Evolutionary conservation across 2,329 filamentous ascomycete genomes (phyloP), one percentile per base, ranked within the genome.

Genomic region (Exophiala sideris): DNA sequence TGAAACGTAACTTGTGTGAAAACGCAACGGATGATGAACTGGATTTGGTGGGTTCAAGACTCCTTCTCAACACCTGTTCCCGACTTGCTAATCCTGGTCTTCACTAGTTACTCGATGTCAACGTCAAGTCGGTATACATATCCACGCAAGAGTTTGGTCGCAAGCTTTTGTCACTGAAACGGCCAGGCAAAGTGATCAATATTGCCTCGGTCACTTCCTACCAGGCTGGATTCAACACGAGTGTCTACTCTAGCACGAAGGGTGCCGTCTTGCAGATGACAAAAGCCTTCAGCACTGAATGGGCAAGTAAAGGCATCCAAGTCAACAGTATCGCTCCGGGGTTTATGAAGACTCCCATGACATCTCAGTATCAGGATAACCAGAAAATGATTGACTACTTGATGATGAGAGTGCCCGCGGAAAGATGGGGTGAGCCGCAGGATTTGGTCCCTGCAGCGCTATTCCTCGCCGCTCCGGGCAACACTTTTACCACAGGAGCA

Each of bases 221-320:
- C 24, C 45, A 51, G 21, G 53, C 48, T 18, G 53, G 53, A 1
- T 52, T 52, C 40, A 51, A 51, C 33, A 64, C 60, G 10, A 62
- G 59, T 39, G 54, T 52, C 35, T 61, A 65, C 46, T 66, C 64
- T 45, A 72, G 72, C 3, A 73, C 72, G 9, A 76, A 76, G 54
- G 73, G 71, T 10, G 74, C 66, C 2, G 63, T 76, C 2, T 56
- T 70, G 21, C 70, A 74, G 67, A 67, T 76, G 4, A 68, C 68
- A 9, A 73, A 70, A 51, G 71, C 67, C 1, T 62, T 75, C 2
- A 69, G 64, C 0, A 70, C 71, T 10, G 72, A 75, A 50, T 63
- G 74, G 20, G 72, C 70, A 0, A 59, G 62, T 21, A 59, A 64
- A 49, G 62, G 61, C 2, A 68, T 69, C 48, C 61, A 65, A 16